A percentile compares a stretch with the other conserved stretches of the same genome.
phyloP scores from a whole-genome alignment of 1,284 basidiomycete genomes.

The Fomitopsis schrenkii region DNA sequence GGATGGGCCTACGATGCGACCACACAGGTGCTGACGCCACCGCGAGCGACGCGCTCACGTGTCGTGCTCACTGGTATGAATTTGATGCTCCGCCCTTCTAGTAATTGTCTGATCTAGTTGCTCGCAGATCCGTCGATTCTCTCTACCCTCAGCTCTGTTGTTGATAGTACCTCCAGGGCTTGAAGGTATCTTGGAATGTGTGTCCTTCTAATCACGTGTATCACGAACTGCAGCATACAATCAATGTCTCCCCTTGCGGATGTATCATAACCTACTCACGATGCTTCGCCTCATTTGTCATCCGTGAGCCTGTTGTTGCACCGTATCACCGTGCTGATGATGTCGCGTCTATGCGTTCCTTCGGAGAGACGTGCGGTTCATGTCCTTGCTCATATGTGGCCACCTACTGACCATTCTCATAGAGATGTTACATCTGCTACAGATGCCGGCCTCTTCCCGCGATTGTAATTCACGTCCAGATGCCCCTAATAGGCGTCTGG shows the following conservation, averaged over 20 bases:
- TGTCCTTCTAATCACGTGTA: not conserved
- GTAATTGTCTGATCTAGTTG: not conserved
- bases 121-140: conserved; percentile 42
- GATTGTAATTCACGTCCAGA: too few species aligned
- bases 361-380: not conserved
- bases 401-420: too few species aligned
- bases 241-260: not conserved
- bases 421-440: too few species aligned
- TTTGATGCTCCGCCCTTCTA: not conserved
- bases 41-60: conserved; percentile 8
- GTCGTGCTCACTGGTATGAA: conserved; percentile 5
- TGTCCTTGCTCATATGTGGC: not conserved
- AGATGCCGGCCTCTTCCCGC: too few species aligned
- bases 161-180: conserved; percentile 23
- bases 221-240: not conserved
- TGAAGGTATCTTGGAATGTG: conserved; percentile 20
- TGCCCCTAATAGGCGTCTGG: too few species aligned
- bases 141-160: conserved; percentile 47
- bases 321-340: too few species aligned
- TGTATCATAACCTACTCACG: not conserved
- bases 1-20: conserved; percentile 50
- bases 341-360: not conserved
- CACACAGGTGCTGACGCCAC: conserved; percentile 42
- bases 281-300: not conserved
- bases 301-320: not conserved